A percentile compares a stretch with the other conserved stretches of the same genome.
Conservation (phyloP, 148 eudicot species). For the Dysphania ambrosioides region DNA sequence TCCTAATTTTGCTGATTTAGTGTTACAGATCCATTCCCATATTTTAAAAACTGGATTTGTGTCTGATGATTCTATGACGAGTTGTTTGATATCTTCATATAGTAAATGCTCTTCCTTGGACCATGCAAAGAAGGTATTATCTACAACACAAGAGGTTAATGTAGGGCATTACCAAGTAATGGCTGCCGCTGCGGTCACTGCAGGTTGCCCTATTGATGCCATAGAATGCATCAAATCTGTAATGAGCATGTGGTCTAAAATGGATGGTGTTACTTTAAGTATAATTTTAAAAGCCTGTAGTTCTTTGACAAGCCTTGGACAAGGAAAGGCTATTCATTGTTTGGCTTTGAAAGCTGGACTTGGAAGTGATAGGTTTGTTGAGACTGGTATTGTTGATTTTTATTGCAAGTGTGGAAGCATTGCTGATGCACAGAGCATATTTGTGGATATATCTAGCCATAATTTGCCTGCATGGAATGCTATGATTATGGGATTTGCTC, state of each 20-base stretch:
- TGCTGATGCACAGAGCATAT: conserved; percentile 43
- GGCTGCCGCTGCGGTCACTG: conserved; percentile 37
- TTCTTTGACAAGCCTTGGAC: conserved; percentile 44
- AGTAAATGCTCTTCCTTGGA: conserved; percentile 52
- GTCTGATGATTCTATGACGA: conserved; percentile 39
- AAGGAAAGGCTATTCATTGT: conserved; percentile 42
- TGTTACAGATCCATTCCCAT: conserved; percentile 49
- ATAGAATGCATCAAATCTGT: conserved; percentile 36
- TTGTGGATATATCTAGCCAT: conserved; percentile 26
- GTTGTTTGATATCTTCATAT: conserved; percentile 54
- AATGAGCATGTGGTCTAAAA: conserved; percentile 32
- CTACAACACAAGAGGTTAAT: conserved; percentile 26
- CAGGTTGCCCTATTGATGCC: conserved; percentile 39
- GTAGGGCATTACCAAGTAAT: conserved; percentile 37
- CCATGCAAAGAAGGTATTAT: conserved; percentile 42
- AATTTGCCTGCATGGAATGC: conserved; percentile 63
- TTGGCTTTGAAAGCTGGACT: conserved; percentile 46
- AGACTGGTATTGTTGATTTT: conserved; percentile 46
- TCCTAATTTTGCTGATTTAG: conserved; percentile 27
- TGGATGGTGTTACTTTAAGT: conserved; percentile 45
- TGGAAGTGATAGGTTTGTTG: conserved; percentile 38
- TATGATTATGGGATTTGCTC: conserved; percentile 63
- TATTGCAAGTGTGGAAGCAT: conserved; percentile 61
- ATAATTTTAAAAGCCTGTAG: conserved; percentile 54
- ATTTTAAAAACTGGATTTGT: conserved; percentile 38